phyloP scores from a whole-genome alignment of 2,329 filamentous ascomycete species.

The Cercospora nicotianae region DNA sequence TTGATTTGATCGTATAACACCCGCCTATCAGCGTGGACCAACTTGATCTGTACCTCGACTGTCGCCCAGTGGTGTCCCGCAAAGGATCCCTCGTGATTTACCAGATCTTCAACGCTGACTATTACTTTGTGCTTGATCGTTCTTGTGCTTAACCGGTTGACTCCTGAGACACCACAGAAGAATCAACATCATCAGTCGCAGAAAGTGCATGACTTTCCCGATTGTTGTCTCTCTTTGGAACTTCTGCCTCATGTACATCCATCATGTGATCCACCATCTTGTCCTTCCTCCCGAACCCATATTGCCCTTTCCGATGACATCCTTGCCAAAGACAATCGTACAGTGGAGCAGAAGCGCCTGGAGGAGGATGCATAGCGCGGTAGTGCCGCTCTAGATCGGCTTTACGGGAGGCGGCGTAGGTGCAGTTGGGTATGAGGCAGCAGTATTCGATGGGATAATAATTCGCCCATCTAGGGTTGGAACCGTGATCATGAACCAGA shows the following conservation, averaged over 20 bases:
- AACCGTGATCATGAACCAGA: no score
- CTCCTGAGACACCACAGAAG: neutral
- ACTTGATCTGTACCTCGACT: neutral
- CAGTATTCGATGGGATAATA: neutral
- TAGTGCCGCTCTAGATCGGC: slow-evolving; percentile 54
- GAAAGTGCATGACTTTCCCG: neutral
- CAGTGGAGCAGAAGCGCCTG: slow-evolving; percentile 32
- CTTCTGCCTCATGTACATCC: neutral
- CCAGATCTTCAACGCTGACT: no score
- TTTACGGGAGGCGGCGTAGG: slow-evolving; percentile 44
- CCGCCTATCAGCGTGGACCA: neutral
- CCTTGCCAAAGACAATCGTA: slow-evolving; percentile 47
- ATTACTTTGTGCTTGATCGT: neutral
- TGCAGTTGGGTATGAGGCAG: slow-evolving; percentile 21
- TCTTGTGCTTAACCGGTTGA: neutral
- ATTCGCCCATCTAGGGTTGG: no score
- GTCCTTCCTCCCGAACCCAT: slow-evolving; percentile 58
- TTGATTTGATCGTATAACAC: neutral
- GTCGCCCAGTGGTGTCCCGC: neutral
- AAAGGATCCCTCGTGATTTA: neutral
- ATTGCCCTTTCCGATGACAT: slow-evolving; percentile 47
- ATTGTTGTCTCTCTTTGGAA: neutral
- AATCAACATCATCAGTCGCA: neutral
- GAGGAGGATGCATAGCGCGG: slow-evolving; percentile 47
- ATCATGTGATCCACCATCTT: slow-evolving; percentile 59